Evolutionary conservation across 1,284 basidiomycete species (phyloP), one percentile per base, ranked within the genome.

Genomic region (Ganoderma meredithae): DNA sequence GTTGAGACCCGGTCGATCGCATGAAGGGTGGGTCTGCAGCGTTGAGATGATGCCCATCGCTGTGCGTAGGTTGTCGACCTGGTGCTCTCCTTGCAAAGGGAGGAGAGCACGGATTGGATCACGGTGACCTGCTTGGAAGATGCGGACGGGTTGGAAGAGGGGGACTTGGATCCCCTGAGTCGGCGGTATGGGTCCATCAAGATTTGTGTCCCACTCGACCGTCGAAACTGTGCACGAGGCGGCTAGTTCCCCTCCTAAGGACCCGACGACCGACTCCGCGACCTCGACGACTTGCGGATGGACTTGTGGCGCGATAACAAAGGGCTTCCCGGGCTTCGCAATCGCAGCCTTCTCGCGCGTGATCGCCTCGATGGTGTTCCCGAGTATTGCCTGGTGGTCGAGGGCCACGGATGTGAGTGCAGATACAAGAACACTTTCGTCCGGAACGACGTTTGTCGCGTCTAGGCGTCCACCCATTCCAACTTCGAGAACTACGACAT

Each of bases 401-500:
- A 98, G 82, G 76, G 95, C 96, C 43, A 99, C 94, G 1, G 91
- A 83, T 0, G 95, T 95, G 41, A 99, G 84, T 19, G 91, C 91
- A 41, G 94, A 96, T 1, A 92, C 90, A 25, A 97, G 81, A 63
- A 96, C 86, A 66, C 85, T 84, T 2, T 87, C 83, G 59, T 91
- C 86, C 0, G 90, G 85, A 17, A 98, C 88, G 62, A 95, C 87
- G 77, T 99, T 99, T 1, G 98, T 99, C 22, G 97, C 97, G 78
- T 99, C 98, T 64, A 93, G 81, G 3, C 89, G 84, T 0, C 98
- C 98, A 0, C 97, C 98, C 90, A 99, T 91, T 0, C 97, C 98
- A 9, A 97, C 97, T 81, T 99, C 97, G 62, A 99, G 81, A 5
- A 99, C 87, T 59, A 94, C 91, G 19, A 99, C 78, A 75, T 98